These are phyloP conservation scores for Lentinula guzmanii DNA, from an alignment of 768 basidiomycete genomes.

Conservation along the genomic window DNA sequence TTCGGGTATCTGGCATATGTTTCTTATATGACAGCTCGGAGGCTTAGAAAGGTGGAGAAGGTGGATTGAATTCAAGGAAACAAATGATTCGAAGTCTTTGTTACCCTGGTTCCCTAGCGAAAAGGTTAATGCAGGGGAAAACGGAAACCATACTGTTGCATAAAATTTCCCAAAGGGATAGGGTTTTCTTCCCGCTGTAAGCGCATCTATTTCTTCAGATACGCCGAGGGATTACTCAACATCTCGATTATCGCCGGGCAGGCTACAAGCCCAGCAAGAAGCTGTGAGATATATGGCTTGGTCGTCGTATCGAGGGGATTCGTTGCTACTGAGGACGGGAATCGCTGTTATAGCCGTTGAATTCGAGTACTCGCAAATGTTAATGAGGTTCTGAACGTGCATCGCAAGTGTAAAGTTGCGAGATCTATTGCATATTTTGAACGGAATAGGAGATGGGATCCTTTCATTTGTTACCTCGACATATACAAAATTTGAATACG, in stretches of 20 bases:
- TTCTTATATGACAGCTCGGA: conserved; percentile 14
- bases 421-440: too few relatives aligned
- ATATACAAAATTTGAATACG: not conserved
- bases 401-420: too few relatives aligned
- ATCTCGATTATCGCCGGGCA: not conserved
- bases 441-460: too few relatives aligned
- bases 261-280: not conserved
- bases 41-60: not conserved
- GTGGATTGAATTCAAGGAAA: not conserved
- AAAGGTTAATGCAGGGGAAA: not conserved
- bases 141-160: not conserved
- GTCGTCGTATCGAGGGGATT: not conserved
- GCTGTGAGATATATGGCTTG: not conserved
- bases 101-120: not conserved
- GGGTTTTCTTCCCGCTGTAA: not conserved
- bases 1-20: conserved; percentile 31
- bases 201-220: not conserved
- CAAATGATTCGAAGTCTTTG: not conserved
- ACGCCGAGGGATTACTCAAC: not conserved
- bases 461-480: too few relatives aligned
- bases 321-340: not conserved
- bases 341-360: not conserved
- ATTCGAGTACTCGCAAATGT: not conserved
- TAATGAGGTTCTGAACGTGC: too few relatives aligned
- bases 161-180: too few relatives aligned